phyloP scores from a whole-genome alignment of 345 rosid species.

The Physaria fendleri region DNA sequence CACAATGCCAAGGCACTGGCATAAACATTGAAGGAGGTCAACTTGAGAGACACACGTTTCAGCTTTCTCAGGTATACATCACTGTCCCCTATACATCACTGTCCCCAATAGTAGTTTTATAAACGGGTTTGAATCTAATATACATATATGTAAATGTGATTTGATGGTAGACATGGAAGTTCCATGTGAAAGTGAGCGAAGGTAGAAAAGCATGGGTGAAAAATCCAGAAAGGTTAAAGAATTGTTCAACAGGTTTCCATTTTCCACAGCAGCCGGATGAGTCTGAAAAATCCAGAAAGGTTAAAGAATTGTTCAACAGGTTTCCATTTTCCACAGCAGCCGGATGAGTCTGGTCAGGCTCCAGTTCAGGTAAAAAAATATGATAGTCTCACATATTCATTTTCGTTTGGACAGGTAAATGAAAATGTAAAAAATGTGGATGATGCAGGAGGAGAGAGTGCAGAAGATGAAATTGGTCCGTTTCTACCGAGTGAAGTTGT shows the following conservation, averaged over 20 bases:
- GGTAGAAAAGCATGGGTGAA: conserved; percentile 86
- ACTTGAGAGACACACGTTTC: conserved; percentile 52
- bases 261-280: conserved; percentile 46
- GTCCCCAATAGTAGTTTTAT: not conserved
- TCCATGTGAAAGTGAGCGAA: conserved; percentile 63
- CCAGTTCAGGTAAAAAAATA: conserved; percentile 43
- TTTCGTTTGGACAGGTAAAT: not conserved
- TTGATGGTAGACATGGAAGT: conserved; percentile 62
- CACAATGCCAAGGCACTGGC: conserved; percentile 96
- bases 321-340: conserved; percentile 53
- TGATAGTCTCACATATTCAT: not conserved
- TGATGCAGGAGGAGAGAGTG: conserved; percentile 51
- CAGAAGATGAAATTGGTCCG: conserved; percentile 44
- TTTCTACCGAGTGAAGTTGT: conserved; percentile 53
- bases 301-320: conserved; percentile 77
- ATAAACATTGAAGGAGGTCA: conserved; percentile 43
- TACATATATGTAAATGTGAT: not conserved
- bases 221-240: conserved; percentile 63
- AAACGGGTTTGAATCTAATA: not conserved
- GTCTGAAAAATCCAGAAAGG: conserved; percentile 60
- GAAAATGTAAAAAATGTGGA: not conserved
- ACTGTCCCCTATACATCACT: not conserved
- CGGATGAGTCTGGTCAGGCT: conserved; percentile 24
- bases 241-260: conserved; percentile 74
- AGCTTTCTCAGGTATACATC: conserved; percentile 79